Evolutionary conservation across 2,329 filamentous ascomycete species (phyloP), one percentile per base, ranked within the genome.

Genomic region (Volutella citrinella): DNA sequence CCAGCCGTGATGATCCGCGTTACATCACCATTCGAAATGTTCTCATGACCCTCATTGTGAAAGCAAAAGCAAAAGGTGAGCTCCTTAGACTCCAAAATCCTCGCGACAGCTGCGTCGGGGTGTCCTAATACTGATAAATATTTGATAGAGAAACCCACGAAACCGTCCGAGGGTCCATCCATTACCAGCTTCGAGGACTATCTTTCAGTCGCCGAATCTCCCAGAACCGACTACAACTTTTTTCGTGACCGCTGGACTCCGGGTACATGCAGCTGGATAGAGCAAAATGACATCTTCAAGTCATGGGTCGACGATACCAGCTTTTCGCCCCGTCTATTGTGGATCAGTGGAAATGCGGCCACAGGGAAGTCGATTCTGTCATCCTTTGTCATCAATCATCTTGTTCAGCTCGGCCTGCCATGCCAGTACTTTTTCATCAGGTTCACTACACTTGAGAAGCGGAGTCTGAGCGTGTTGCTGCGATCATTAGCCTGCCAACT

Each of bases 311-410:
- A 30, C 8, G 34, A 28, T 9, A 22, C 23, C 16, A 13, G 20
- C 18, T 31, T 11, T 3, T 24, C 18, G 12, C 42, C 42, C 4
- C 30, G 26, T 8, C 46, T 26, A 26, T 13, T 26, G n/a, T 26
- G 24, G 24, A 14, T 26, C 7, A 49, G 46, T 10, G 59, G 58
- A 2, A 40, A 40, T 11, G 49, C 59, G 5, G 59, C 40, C 1
- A 43, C 48, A 5, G 59, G 60, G 3, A 63, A 63, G 34, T 63
- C 59, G 2, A 42, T 63, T 6, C 32, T 62, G 19, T 38, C 48
- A 10, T 48, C 52, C 11, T 51, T 56, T 26, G 37, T 60, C 12
- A 49, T 61, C 13, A 43, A 56, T 10, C 36, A 51, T 5, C 36
- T 60, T 5, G n/a, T 32, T 2, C 22, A 36, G 10, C 10, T 17